These are phyloP conservation scores for Cercospora janseana DNA, from an alignment of 2,329 filamentous ascomycete genomes.

Conservation along the genomic window DNA sequence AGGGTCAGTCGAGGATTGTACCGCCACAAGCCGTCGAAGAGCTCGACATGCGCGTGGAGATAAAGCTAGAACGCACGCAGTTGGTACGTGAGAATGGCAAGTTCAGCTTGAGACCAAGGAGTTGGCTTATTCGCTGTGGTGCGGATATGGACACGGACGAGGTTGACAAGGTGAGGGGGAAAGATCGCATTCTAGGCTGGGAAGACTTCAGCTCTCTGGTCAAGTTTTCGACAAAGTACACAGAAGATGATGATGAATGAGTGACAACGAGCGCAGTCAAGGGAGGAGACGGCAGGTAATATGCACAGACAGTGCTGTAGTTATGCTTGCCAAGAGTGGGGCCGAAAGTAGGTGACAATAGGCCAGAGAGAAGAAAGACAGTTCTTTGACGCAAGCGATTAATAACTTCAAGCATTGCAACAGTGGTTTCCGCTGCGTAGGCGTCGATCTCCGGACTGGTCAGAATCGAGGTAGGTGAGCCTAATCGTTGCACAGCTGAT, in stretches of 20 bases:
- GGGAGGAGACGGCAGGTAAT: too few relatives aligned
- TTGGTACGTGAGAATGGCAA: constrained; percentile 32
- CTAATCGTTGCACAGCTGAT: too few relatives aligned
- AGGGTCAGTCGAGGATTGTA: constrained; percentile 15
- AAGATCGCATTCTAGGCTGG: constrained; percentile 33
- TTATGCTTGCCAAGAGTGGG: too few relatives aligned
- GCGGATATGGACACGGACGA: constrained; percentile 15
- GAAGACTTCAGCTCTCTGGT: constrained; percentile 37
- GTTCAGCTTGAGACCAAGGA: constrained; percentile 37
- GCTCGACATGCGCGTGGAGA: background rate
- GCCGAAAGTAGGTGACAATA: constrained; percentile 5
- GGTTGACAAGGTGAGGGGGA: constrained; percentile 24
- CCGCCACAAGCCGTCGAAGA: constrained; percentile 23
- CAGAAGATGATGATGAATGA: constrained; percentile 34
- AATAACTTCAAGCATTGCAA: background rate
- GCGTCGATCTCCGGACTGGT: too few relatives aligned
- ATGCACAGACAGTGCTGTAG: too few relatives aligned
- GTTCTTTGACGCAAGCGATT: background rate
- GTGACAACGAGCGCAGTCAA: too few relatives aligned
- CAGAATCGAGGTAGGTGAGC: background rate
- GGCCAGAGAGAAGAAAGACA: background rate
- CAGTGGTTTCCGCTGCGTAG: too few relatives aligned
- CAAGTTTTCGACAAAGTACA: constrained; percentile 36
- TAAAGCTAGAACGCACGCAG: constrained; percentile 32
- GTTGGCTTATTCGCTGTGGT: constrained; percentile 30